phyloP scores from a whole-genome alignment of 208 protist genomes.

The Wallacemonas rigidus region DNA sequence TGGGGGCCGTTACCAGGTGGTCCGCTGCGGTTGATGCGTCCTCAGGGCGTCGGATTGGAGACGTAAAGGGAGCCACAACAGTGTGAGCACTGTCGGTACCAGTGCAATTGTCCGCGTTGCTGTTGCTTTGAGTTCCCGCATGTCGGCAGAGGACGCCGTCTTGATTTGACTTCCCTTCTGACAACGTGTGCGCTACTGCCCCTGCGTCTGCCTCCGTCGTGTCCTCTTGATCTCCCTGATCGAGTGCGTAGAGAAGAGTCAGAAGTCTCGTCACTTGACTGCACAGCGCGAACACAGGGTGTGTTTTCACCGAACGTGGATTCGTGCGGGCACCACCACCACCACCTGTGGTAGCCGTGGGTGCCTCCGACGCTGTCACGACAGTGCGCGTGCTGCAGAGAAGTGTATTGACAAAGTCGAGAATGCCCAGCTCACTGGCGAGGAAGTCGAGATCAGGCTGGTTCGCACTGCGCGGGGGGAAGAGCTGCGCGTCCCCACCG shows the following conservation, averaged over 20 bases:
- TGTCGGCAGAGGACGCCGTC: not conserved
- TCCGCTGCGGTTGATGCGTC: not conserved
- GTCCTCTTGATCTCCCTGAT: not conserved
- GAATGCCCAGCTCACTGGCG: conserved; percentile 11
- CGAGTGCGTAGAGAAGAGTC: not conserved
- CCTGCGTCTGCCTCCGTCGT: not conserved
- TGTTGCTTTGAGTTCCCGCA: not conserved
- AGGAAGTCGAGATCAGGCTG: conserved; percentile 2
- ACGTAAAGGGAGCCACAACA: conserved; percentile 4
- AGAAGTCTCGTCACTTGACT: not conserved
- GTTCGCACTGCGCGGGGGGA: not conserved
- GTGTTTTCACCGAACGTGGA: not conserved
- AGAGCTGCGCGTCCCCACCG: not conserved
- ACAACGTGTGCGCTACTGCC: too few relatives aligned
- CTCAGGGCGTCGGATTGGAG: not conserved
- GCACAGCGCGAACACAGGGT: conserved; percentile 5
- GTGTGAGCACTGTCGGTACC: conserved; percentile 10
- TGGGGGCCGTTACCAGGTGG: too few relatives aligned
- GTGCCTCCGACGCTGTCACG: not conserved
- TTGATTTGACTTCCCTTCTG: not conserved
- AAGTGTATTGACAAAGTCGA: conserved; percentile 8
- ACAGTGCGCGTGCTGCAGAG: conserved; percentile 4
- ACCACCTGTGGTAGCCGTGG: not conserved
- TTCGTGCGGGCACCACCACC: too few relatives aligned
- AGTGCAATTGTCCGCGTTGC: not conserved